Percentiles rank a stretch among this genome's conserved stretches.
Evolutionary conservation across 2,329 filamentous ascomycete species (phyloP).

Genomic region (Periconia macrospinosa): DNA sequence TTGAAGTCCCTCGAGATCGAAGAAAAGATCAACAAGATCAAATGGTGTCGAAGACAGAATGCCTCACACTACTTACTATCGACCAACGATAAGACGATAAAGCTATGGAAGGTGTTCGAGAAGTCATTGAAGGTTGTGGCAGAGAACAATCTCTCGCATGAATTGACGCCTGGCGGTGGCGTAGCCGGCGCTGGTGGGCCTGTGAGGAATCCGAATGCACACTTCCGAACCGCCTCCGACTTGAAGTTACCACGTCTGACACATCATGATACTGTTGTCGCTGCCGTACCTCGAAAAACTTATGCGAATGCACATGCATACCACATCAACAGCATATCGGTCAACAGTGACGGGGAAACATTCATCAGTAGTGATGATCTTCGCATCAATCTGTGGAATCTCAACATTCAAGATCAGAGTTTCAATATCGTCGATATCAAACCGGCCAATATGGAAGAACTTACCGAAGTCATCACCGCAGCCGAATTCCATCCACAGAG

Average conservation of each 20-base stretch:
- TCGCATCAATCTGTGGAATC: conserved; percentile 97
- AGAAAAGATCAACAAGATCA: conserved; percentile 99
- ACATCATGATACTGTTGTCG: conserved; percentile 97
- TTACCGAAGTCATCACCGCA: conserved; percentile 97
- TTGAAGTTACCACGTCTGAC: conserved; percentile 94
- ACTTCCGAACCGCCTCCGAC: conserved; percentile 79
- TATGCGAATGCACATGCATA: conserved; percentile 99
- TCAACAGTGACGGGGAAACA: conserved; percentile 98
- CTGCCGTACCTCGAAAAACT: conserved; percentile 90
- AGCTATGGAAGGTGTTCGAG: conserved; percentile 99
- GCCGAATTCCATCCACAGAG: conserved; percentile 96
- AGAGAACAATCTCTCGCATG: conserved; percentile 96
- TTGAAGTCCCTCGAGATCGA: conserved; percentile 99
- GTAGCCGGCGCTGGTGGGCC: conserved; percentile 76
- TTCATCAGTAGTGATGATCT: conserved; percentile 99
- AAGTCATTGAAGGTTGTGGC: conserved; percentile 99
- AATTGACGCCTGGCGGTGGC: conserved; percentile 75
- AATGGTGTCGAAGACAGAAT: conserved; percentile 98
- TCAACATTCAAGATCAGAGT: conserved; percentile 99
- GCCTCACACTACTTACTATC: conserved; percentile 97
- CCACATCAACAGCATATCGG: conserved; percentile 99
- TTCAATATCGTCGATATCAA: conserved; percentile 99
- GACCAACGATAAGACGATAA: conserved; percentile 99
- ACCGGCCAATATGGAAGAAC: conserved; percentile 98
- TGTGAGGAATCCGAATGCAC: conserved; percentile 69